phyloP scores from a whole-genome alignment of 345 rosid genomes.

The Stellera chamaejasme region DNA sequence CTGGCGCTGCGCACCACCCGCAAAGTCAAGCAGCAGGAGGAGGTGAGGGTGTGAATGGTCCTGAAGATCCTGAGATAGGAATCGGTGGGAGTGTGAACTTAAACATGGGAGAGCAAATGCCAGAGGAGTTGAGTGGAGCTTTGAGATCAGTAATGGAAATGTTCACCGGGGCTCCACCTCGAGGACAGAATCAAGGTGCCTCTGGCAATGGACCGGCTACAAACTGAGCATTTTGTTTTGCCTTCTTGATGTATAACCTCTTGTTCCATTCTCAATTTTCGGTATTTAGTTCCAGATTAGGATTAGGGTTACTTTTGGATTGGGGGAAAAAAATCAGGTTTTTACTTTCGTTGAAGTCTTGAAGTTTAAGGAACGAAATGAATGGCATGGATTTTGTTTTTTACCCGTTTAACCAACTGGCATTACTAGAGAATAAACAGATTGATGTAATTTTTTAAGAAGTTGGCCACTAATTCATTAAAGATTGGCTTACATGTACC shows the following conservation, averaged over 20 bases:
- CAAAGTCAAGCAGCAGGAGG: slow-evolving; percentile 27
- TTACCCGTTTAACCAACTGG: too few species aligned
- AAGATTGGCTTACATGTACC: too few species aligned
- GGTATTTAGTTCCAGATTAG: too few species aligned
- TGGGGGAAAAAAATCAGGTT: not conserved
- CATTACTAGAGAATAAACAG: too few species aligned
- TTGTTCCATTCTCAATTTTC: not conserved
- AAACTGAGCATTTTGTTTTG: not conserved
- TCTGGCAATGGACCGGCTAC: slow-evolving; percentile 1
- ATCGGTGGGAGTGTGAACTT: slow-evolving; percentile 32
- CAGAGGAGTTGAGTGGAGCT: slow-evolving; percentile 50
- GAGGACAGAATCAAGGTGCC: slow-evolving; percentile 17
- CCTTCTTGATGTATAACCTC: slow-evolving; percentile 1
- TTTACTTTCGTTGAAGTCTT: too few species aligned
- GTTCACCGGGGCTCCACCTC: slow-evolving; percentile 51
- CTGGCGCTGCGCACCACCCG: slow-evolving; percentile 15
- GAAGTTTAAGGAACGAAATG: too few species aligned
- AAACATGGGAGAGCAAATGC: slow-evolving; percentile 21
- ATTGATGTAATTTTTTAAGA: too few species aligned
- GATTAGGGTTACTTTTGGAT: not conserved
- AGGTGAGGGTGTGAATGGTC: slow-evolving; percentile 11
- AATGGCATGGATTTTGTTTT: too few species aligned
- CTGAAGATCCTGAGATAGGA: slow-evolving; percentile 31
- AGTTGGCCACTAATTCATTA: too few species aligned
- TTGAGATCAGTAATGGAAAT: slow-evolving; percentile 62